Conservation (phyloP, 2,329 filamentous ascomycete species). For the Xylaria sp. region DNA sequence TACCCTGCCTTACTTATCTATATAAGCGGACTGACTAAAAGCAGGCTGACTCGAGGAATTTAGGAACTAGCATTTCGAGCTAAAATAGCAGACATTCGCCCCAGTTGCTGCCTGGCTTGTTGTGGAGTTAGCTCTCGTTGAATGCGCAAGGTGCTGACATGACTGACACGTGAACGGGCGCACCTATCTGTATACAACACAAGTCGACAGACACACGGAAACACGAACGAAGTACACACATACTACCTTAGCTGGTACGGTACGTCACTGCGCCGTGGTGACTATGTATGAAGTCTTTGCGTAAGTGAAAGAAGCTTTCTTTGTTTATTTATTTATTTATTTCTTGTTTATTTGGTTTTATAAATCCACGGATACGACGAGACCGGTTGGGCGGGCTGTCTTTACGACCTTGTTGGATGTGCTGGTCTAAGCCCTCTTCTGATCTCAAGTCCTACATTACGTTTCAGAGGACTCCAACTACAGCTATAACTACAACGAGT, state of each 20-base stretch:
- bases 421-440: no score
- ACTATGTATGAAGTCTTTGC: constrained; percentile 21
- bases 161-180: constrained; percentile 9
- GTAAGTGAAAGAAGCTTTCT: constrained; percentile 23
- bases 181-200: no score
- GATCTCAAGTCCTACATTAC: not conserved
- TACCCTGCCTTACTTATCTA: no score
- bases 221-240: no score
- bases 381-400: no score
- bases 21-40: no score
- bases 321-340: no score
- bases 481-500: not conserved
- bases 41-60: constrained; percentile 16
- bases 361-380: no score
- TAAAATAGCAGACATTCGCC: constrained; percentile 1
- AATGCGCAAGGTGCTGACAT: constrained; percentile 7
- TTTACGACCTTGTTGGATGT: no score
- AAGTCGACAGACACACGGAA: no score
- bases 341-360: no score
- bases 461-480: not conserved
- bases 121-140: not conserved
- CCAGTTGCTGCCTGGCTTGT: constrained; percentile 1
- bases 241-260: no score
- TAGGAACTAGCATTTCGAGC: not conserved
- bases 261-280: constrained; percentile 15